Conservation (phyloP, 805 yeast genomes). For the Myxozyma kluyveri region DNA sequence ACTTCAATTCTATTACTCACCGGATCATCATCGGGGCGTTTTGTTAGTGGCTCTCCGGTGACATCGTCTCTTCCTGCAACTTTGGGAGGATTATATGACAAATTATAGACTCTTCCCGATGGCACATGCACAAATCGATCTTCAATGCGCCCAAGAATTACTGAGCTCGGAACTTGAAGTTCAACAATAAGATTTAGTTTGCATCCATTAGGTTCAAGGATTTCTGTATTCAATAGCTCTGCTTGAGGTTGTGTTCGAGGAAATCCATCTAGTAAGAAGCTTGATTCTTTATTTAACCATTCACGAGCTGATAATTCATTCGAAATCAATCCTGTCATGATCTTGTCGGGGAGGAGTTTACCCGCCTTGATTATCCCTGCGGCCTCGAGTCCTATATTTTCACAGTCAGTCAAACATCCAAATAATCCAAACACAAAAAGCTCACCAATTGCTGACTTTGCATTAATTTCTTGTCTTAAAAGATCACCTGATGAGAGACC, state of each 20-base stretch:
- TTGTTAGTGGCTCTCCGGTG: conserved; percentile 80
- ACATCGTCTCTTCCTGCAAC: conserved; percentile 76
- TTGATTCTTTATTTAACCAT: conserved; percentile 44
- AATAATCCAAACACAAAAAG: neutral
- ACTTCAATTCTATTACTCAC: conserved; percentile 21
- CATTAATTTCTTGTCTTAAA: conserved; percentile 63
- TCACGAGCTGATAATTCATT: conserved; percentile 45
- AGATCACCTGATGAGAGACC: conserved; percentile 84
- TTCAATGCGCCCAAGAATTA: conserved; percentile 75
- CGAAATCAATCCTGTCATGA: conserved; percentile 60
- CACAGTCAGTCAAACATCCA: neutral
- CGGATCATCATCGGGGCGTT: conserved; percentile 80
- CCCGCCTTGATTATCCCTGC: conserved; percentile 59
- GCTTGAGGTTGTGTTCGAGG: conserved; percentile 84
- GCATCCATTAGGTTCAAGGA: conserved; percentile 42
- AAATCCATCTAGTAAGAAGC: conserved; percentile 88
- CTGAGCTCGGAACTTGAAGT: conserved; percentile 79
- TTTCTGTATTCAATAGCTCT: conserved; percentile 47
- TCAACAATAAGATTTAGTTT: conserved; percentile 76
- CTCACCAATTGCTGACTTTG: conserved; percentile 53
- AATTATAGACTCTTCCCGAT: conserved; percentile 83
- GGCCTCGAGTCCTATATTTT: conserved; percentile 44
- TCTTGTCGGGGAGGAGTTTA: conserved; percentile 65
- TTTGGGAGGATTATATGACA: conserved; percentile 87
- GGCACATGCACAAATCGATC: conserved; percentile 81